Base-by-base conservation (phyloP, 1,284 basidiomycete species). In the Bondarzewia mesenterica region DNA sequence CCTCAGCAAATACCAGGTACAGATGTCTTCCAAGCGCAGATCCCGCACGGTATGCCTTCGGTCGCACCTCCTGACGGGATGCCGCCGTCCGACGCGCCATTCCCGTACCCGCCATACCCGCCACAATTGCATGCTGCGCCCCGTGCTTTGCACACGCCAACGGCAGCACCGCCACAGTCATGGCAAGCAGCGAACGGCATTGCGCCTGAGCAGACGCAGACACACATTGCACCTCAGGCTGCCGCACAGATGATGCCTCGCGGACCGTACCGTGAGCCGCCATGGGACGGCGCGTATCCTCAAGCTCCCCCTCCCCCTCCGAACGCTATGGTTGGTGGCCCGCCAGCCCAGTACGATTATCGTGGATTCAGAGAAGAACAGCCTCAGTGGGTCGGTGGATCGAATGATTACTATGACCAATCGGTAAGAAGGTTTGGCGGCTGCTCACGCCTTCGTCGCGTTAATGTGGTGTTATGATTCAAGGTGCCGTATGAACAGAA, bases 161-260 rank as follows among this genome's bases (percentile, higher is more conserved):
- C 72, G 10, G 61, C 71, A 35, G 66, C 69, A 0, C 74, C 76
- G 5, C 74, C 78, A 15, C 81, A 76, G 50, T 69, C 76, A 21
- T 85, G 82, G 83, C 80, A 84, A 58, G 67, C 72, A 4, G 62
- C 77, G 6, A 73, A 68, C 47, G 72, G 69, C 15, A 81, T 86
- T 40, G 75, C 78, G 0, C 81, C 83, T 4, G 74, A 81, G 50
- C 81, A 82, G 57, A 77, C 80, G 0, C 82, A 84, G 32, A 63
- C 71, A 1, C 44, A 45, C 23, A 27, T 40, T 16, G 14, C 37
- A 7, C 66, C 65, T 12, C 74, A 71, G 15, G 70, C 80, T 57
- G 12, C 38, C 10, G 12, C 38, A 18, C 66, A 78, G 26, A 69
- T 74, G 36, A 74, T 73, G 7, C 61, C 73, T 14, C 61, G 72